These are phyloP conservation scores for Cudoniella acicularis DNA, from an alignment of 495 filamentous ascomycete genomes.

Conservation along the genomic window DNA sequence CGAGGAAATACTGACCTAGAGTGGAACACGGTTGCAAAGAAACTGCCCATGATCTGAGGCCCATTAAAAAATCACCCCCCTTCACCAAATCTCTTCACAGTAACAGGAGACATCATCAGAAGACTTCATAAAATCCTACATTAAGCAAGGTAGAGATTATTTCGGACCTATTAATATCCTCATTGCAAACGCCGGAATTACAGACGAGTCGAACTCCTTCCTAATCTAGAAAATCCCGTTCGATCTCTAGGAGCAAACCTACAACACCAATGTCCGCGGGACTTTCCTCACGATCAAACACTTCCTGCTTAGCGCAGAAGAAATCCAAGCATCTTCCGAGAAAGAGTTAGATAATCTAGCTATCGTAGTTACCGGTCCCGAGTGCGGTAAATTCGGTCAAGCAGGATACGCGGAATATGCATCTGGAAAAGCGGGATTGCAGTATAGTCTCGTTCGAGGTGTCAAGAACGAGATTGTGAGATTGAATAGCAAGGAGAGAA, in stretches of 20 bases:
- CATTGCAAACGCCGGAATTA: slow-evolving; percentile 48
- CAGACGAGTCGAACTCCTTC: slow-evolving; percentile 39
- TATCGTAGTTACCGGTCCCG: slow-evolving; percentile 53
- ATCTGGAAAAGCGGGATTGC: slow-evolving; percentile 48
- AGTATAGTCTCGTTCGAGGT: slow-evolving; percentile 49
- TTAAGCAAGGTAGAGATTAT: slow-evolving; percentile 38
- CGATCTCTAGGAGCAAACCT: slow-evolving; percentile 49
- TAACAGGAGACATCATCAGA: slow-evolving; percentile 47
- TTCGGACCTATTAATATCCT: slow-evolving; percentile 53
- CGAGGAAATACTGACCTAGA: neutral
- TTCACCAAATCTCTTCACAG: slow-evolving; percentile 32
- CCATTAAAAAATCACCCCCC: slow-evolving; percentile 25
- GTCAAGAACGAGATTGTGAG: slow-evolving; percentile 54
- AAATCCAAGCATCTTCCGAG: slow-evolving; percentile 30
- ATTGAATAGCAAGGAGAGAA: slow-evolving; percentile 46
- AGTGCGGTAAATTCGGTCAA: slow-evolving; percentile 46
- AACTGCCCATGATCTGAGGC: slow-evolving; percentile 44
- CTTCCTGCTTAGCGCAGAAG: slow-evolving; percentile 42
- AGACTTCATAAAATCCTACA: slow-evolving; percentile 38
- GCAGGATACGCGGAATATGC: slow-evolving; percentile 49
- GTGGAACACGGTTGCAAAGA: slow-evolving; percentile 52
- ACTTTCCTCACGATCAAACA: slow-evolving; percentile 57
- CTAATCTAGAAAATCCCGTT: slow-evolving; percentile 53
- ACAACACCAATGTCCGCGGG: slow-evolving; percentile 45
- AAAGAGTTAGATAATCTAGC: slow-evolving; percentile 46